phyloP scores from a whole-genome alignment of 2,329 filamentous ascomycete genomes.

The Gaeumannomyces tritici region DNA sequence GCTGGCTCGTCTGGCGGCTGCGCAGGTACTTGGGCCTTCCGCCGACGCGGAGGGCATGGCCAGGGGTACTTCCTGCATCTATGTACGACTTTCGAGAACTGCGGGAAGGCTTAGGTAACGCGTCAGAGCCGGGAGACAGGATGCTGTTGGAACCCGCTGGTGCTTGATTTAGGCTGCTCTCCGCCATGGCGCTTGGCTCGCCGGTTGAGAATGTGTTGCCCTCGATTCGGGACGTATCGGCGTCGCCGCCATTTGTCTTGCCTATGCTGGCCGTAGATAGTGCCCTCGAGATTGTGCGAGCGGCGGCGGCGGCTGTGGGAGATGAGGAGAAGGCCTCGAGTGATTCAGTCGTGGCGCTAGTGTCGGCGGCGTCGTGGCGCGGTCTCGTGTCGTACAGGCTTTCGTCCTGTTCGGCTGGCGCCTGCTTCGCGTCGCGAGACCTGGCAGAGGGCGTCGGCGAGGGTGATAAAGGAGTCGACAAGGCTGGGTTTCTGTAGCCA shows the following conservation, averaged over 20 bases:
- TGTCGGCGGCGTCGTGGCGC: conserved; percentile 1
- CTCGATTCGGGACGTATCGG: neutral
- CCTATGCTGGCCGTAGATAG: conserved; percentile 32
- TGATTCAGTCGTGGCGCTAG: conserved; percentile 30
- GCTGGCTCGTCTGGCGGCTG: conserved; percentile 46
- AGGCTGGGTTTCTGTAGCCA: neutral
- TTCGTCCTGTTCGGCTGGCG: neutral
- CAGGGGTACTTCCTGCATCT: conserved; percentile 30
- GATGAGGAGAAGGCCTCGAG: conserved; percentile 47
- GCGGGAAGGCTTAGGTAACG: too few species aligned
- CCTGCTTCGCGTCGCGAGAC: conserved; percentile 5
- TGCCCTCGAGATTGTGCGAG: conserved; percentile 41
- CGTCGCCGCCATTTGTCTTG: conserved; percentile 8
- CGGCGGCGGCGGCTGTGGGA: conserved; percentile 44
- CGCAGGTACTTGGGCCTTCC: conserved; percentile 47
- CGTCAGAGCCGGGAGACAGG: neutral
- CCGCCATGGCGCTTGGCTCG: neutral
- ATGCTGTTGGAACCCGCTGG: neutral
- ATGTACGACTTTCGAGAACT: conserved; percentile 14
- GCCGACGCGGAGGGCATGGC: conserved; percentile 33
- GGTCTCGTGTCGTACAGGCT: neutral
- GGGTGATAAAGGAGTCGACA: neutral
- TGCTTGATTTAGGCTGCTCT: neutral
- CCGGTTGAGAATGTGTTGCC: neutral
- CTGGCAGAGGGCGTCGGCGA: neutral